phyloP scores from a whole-genome alignment of 495 filamentous ascomycete species.

The Tuber magnatum region DNA sequence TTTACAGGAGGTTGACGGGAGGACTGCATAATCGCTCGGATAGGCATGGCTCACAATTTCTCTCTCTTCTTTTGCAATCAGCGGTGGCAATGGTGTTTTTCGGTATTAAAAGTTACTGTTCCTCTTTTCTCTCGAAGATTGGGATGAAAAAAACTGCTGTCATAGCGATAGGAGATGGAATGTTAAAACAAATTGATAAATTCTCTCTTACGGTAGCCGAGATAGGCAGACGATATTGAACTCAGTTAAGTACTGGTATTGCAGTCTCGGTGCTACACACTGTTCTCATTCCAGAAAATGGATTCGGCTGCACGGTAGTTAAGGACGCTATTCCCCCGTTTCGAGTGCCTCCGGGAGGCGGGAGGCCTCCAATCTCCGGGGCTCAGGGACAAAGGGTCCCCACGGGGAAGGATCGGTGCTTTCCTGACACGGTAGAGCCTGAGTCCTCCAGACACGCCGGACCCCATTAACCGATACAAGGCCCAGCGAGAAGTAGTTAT shows the following conservation, averaged over 20 bases:
- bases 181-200: not conserved
- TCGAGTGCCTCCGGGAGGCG: not conserved
- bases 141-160: not conserved
- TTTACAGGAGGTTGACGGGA: constrained; percentile 74
- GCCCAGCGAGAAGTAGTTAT: no score
- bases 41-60: constrained; percentile 39
- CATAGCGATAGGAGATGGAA: not conserved
- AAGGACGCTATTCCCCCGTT: not conserved
- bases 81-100: not conserved
- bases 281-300: not conserved
- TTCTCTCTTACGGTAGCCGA: not conserved
- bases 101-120: constrained; percentile 2
- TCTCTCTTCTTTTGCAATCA: not conserved
- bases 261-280: not conserved
- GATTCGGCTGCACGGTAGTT: not conserved
- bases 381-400: no score
- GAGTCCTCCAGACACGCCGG: no score
- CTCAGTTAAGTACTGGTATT: not conserved
- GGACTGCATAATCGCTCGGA: constrained; percentile 14
- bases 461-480: no score
- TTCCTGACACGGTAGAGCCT: no score
- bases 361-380: not conserved
- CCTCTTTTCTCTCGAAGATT: not conserved
- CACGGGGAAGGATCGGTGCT: no score
- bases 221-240: not conserved